Conservation (phyloP, 805 yeast genomes). For the Dipodascus geniculatus region DNA sequence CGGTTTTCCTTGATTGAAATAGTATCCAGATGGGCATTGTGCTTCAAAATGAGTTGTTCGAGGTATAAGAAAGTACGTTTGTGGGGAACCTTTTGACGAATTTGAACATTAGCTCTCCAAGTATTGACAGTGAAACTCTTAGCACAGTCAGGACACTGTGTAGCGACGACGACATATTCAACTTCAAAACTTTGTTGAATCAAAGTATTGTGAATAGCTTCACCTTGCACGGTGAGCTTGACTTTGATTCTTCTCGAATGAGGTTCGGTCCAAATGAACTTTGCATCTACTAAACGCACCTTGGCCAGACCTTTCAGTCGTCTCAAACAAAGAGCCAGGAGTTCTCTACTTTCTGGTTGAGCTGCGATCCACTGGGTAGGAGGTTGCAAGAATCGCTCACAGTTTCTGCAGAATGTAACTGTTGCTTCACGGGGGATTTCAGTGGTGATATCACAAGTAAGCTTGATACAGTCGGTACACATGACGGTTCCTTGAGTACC, state of each 20-base stretch:
- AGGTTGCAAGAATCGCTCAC: slow-evolving; percentile 92
- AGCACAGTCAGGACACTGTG: slow-evolving; percentile 97
- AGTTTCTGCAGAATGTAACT: slow-evolving; percentile 88
- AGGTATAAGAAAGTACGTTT: slow-evolving; percentile 86
- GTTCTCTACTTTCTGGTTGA: slow-evolving; percentile 82
- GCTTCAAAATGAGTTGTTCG: slow-evolving; percentile 84
- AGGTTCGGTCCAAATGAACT: slow-evolving; percentile 96
- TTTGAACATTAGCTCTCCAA: slow-evolving; percentile 94
- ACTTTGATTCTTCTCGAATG: slow-evolving; percentile 88
- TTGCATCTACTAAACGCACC: slow-evolving; percentile 81
- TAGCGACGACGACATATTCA: slow-evolving; percentile 84
- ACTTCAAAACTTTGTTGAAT: slow-evolving; percentile 89
- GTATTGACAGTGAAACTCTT: slow-evolving; percentile 86
- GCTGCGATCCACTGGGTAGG: slow-evolving; percentile 91
- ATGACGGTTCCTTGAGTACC: slow-evolving; percentile 84
- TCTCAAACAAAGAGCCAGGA: slow-evolving; percentile 80
- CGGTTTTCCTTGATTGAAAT: slow-evolving; percentile 78
- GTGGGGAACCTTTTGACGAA: slow-evolving; percentile 91
- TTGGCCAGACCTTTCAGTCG: slow-evolving; percentile 79
- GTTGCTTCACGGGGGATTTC: slow-evolving; percentile 85
- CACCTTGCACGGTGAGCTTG: slow-evolving; percentile 88
- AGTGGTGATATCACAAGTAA: slow-evolving; percentile 86
- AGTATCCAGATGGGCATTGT: slow-evolving; percentile 87
- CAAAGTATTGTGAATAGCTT: slow-evolving; percentile 65
- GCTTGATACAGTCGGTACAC: slow-evolving; percentile 95